Conservation (phyloP, 306 rosid species). For the Fragaria nilgerrensis region DNA sequence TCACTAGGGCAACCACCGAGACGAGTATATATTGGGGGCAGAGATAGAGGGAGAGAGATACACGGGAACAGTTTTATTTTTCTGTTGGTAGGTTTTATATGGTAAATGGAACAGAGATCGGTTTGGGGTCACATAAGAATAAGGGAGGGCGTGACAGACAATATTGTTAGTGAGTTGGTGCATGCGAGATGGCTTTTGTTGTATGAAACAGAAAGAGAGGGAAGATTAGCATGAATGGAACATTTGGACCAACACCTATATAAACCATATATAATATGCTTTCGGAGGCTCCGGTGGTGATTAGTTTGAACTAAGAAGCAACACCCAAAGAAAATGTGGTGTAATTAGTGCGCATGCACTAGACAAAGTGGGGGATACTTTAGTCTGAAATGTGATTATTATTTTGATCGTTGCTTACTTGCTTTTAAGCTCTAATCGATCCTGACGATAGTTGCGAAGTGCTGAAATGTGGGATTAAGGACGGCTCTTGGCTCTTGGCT, state of each 20-base stretch:
- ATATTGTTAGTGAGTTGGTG: neutral
- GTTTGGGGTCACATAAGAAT: neutral
- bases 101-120: neutral
- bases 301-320: neutral
- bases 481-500: neutral
- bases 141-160: neutral
- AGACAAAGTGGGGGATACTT: neutral
- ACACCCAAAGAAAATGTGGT: neutral
- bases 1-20: neutral
- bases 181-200: neutral
- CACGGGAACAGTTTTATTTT: neutral
- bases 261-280: neutral
- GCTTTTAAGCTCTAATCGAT: neutral
- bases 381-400: neutral
- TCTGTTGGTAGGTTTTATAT: neutral
- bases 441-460: slow-evolving; percentile 6
- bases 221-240: neutral
- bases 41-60: neutral
- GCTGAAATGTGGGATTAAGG: neutral
- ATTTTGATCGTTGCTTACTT: neutral
- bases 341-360: slow-evolving; percentile 8
- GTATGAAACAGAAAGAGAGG: neutral
- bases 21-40: neutral
- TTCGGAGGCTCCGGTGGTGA: neutral
- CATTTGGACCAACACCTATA: neutral